A percentile compares a stretch with the other conserved stretches of the same genome.
phyloP scores from a whole-genome alignment of 345 rosid species.

The Nephelium lappaceum region DNA sequence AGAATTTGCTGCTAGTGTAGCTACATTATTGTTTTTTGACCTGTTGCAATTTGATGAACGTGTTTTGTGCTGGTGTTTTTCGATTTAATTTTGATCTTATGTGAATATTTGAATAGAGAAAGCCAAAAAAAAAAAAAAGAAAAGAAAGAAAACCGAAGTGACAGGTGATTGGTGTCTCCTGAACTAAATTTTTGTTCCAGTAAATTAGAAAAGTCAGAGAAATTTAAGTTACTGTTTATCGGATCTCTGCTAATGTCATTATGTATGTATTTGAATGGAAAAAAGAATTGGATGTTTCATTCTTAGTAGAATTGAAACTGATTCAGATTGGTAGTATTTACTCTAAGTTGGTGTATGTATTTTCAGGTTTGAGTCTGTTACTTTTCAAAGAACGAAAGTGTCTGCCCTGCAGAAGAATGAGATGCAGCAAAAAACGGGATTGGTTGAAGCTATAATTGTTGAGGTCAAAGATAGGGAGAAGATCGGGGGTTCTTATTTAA shows the following conservation, averaged over 20 bases:
- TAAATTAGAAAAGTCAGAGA: too few relatives aligned
- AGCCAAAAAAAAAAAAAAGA: too few relatives aligned
- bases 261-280: neutral
- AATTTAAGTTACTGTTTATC: neutral
- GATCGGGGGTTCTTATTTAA: constrained; percentile 40
- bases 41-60: neutral
- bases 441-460: constrained; percentile 43
- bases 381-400: constrained; percentile 37
- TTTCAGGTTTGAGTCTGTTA: constrained; percentile 46
- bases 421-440: constrained; percentile 52
- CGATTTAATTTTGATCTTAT: neutral
- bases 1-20: neutral
- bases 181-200: too few relatives aligned
- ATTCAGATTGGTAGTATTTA: neutral
- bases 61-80: neutral
- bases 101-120: too few relatives aligned
- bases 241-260: neutral
- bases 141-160: neutral
- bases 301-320: neutral
- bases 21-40: neutral
- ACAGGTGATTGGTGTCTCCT: neutral
- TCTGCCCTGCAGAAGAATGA: constrained; percentile 37
- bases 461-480: constrained; percentile 41
- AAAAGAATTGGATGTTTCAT: neutral
- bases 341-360: neutral